Evolutionary conservation across 192 early-diverging fungal genomes (phyloP).

Genomic region (Phlyctochytrium arcticum): DNA sequence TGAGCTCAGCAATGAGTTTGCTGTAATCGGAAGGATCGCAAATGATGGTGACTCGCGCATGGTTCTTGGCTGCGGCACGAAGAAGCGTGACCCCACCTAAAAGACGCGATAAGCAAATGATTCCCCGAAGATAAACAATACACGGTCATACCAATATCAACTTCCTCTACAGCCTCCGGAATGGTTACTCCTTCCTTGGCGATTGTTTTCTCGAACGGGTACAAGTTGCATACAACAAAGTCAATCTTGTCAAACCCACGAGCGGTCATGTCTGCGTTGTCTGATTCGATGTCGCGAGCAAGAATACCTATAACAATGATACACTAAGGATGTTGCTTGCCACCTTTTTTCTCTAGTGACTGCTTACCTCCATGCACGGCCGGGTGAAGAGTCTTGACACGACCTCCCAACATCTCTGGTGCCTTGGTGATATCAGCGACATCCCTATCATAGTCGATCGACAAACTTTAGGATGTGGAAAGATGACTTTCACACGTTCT

Average conservation of each 20-base stretch:
- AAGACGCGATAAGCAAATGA: too few species aligned
- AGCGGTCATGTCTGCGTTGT: constrained; percentile 80
- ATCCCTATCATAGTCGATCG: constrained; percentile 68
- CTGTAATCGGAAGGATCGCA: constrained; percentile 92
- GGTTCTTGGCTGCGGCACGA: constrained; percentile 99
- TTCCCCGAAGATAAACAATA: neutral
- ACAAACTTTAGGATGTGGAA: neutral
- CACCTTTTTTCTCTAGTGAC: neutral
- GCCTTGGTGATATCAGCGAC: constrained; percentile 97
- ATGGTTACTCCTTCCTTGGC: constrained; percentile 85
- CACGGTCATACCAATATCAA: constrained; percentile 79
- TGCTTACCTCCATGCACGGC: constrained; percentile 84
- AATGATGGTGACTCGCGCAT: constrained; percentile 86
- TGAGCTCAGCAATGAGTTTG: constrained; percentile 71
- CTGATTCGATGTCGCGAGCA: constrained; percentile 77
- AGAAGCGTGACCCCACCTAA: constrained; percentile 93
- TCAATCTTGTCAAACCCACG: constrained; percentile 92
- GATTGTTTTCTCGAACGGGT: constrained; percentile 95
- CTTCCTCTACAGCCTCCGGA: constrained; percentile 93
- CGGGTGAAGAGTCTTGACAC: constrained; percentile 98
- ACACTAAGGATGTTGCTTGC: too few species aligned
- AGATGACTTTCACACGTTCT: neutral
- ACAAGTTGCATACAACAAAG: constrained; percentile 96
- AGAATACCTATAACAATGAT: constrained; percentile 65
- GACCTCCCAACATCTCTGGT: constrained; percentile 98